Percentiles rank a stretch among this genome's conserved stretches.
Conservation (phyloP, 225 moss, liverwort and hornwort species). For the Ulota crispa region DNA sequence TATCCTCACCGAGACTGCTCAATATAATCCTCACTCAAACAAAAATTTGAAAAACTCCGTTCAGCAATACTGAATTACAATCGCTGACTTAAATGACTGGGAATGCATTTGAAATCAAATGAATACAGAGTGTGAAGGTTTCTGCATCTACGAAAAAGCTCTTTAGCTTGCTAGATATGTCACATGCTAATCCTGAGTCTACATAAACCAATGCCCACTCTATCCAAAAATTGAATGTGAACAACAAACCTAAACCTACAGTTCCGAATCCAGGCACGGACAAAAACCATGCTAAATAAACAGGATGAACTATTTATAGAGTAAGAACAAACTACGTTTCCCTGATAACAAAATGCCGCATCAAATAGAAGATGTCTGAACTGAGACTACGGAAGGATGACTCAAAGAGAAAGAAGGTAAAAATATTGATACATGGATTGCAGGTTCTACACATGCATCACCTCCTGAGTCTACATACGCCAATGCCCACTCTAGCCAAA, state of each 20-base stretch:
- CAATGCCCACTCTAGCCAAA: not conserved
- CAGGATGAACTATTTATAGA: not conserved
- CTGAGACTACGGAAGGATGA: not conserved
- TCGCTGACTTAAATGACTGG: not conserved
- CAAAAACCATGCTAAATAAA: conserved; percentile 3
- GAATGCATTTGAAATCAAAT: conserved; percentile 13
- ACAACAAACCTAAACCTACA: conserved; percentile 19
- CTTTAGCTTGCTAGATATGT: not conserved
- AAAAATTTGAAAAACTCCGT: no score
- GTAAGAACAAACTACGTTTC: not conserved
- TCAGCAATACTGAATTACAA: not conserved
- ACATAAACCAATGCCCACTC: not conserved
- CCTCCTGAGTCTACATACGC: conserved; percentile 12
- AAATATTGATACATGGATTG: conserved; percentile 28
- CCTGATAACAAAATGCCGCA: not conserved
- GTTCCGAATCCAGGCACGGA: not conserved
- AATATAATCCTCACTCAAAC: no score
- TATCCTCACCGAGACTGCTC: no score
- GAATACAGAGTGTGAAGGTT: conserved; percentile 12
- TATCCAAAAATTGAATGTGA: conserved; percentile 10
- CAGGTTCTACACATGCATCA: conserved; percentile 57
- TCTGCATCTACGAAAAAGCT: conserved; percentile 13
- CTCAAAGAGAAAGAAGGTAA: not conserved
- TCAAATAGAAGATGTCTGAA: not conserved
- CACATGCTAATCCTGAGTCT: conserved; percentile 21